Evolutionary conservation across 2,329 filamentous ascomycete species (phyloP).

Genomic region (Cladophialophora chaetospira): DNA sequence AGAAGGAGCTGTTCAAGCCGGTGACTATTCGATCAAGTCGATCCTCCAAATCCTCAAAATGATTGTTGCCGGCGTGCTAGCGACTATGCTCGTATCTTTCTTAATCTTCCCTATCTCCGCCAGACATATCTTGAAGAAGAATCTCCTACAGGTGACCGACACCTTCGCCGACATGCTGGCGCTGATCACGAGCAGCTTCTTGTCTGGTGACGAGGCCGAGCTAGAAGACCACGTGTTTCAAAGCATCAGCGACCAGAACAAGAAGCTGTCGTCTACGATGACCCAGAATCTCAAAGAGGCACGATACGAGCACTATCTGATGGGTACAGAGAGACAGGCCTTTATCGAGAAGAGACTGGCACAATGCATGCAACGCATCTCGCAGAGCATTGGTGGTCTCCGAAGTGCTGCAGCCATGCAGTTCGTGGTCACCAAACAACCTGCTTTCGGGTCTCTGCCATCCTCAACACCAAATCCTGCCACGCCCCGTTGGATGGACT

Average conservation of each 20-base stretch:
- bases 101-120: slow-evolving; percentile 78
- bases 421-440: slow-evolving; percentile 77
- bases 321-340: slow-evolving; percentile 79
- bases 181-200: slow-evolving; percentile 77
- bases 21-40: slow-evolving; percentile 78
- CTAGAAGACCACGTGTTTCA: slow-evolving; percentile 67
- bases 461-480: slow-evolving; percentile 25
- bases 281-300: slow-evolving; percentile 79
- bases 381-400: slow-evolving; percentile 86
- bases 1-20: slow-evolving; percentile 81
- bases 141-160: slow-evolving; percentile 72
- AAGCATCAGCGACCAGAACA: slow-evolving; percentile 64
- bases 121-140: slow-evolving; percentile 69
- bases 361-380: slow-evolving; percentile 79
- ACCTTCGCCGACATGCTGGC: slow-evolving; percentile 79
- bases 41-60: slow-evolving; percentile 82
- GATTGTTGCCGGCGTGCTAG: slow-evolving; percentile 73
- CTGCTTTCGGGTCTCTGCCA: slow-evolving; percentile 32
- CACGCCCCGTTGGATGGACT: slow-evolving; percentile 24
- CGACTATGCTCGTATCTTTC: slow-evolving; percentile 73
- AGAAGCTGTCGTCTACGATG: slow-evolving; percentile 67
- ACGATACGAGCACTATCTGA: slow-evolving; percentile 82
- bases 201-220: slow-evolving; percentile 79
- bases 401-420: slow-evolving; percentile 88
- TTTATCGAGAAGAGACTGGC: slow-evolving; percentile 76